Evolutionary conservation across 768 basidiomycete species (phyloP), one percentile per base, ranked within the genome.

Genomic region (Termitomyces sp.): DNA sequence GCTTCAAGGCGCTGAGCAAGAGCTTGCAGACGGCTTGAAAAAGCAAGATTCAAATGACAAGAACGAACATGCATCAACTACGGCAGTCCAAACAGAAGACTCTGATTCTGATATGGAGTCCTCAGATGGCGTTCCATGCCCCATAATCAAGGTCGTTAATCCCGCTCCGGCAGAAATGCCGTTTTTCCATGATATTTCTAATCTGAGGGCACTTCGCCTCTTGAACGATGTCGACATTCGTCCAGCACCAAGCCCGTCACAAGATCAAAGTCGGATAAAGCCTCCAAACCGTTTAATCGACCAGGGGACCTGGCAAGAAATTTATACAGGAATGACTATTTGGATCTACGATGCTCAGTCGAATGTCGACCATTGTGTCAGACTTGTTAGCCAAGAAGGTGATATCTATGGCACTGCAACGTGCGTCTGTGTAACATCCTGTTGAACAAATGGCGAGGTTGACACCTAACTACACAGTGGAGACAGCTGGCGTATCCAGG

Each of bases 401-500:
- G 82, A 85, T 61, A 70, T 84, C 61, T 91, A 91, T 64, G 88
- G 89, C 32, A 88, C 88, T 33, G 90, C 89, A 55, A 89, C 89
- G 89, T 90, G 68, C 70, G 87, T 79, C 20, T 51, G 33, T 5
- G 8, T 18, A 3, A 14, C 51, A 59, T 1, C 23, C 41, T 55
- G 43, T 20, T 55, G 38, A 8, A 46, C 44, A 20, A 14, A 18
- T 62, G 13, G 43, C 33, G n/a, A 3, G 44, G 26, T 61, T 40
- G n/a, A 59, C 44, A 35, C 4, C 23, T 13, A 16, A 41, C 9
- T 18, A 38, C 32, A 32, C 68, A 93, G 91, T 38, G 91, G 83
- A 23, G 91, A 93, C 66, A 93, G 89, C 64, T 93, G 90, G 89
- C 82, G 91, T 20, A 86, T 86, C 12, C 77, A 85, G 50, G 87